Percentiles rank a stretch among this genome's conserved stretches.
Evolutionary conservation across 805 yeast genomes (phyloP).

Genomic region (Danielia reshetovae): DNA sequence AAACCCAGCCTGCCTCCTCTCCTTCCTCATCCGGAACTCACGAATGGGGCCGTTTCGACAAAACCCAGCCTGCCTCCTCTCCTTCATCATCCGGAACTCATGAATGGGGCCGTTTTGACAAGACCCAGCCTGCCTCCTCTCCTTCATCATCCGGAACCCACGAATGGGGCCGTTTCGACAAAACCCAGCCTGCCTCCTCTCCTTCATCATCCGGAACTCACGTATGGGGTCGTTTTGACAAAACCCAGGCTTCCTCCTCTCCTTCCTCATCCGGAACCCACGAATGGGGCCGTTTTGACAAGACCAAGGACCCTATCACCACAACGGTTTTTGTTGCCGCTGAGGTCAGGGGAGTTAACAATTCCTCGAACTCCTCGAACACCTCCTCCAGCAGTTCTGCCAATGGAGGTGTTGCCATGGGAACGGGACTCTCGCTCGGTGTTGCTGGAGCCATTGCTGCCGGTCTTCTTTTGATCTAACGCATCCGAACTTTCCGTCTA

Average conservation of each 20-base stretch:
- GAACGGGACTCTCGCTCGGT: constrained; percentile 23
- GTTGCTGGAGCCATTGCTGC: constrained; percentile 46
- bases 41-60: constrained; percentile 18
- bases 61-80: constrained; percentile 12
- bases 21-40: constrained; percentile 16
- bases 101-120: constrained; percentile 54
- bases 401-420: constrained; percentile 18
- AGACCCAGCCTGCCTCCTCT: constrained; percentile 30
- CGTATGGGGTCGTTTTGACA: constrained; percentile 29
- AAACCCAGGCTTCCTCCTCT: constrained; percentile 32
- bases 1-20: constrained; percentile 14
- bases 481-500: too few species aligned
- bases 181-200: constrained; percentile 13
- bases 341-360: constrained; percentile 15
- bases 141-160: constrained; percentile 24
- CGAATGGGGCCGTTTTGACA: constrained; percentile 32
- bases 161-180: constrained; percentile 23
- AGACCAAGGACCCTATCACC: constrained; percentile 33
- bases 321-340: constrained; percentile 30
- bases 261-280: constrained; percentile 33
- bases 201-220: constrained; percentile 23
- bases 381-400: constrained; percentile 23
- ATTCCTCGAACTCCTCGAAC: constrained; percentile 3
- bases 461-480: constrained; percentile 40
- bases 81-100: constrained; percentile 35